Percentiles rank a stretch among this genome's conserved stretches.
phyloP scores from a whole-genome alignment of 805 yeast genomes.

The Saccharomycopsis vini region DNA sequence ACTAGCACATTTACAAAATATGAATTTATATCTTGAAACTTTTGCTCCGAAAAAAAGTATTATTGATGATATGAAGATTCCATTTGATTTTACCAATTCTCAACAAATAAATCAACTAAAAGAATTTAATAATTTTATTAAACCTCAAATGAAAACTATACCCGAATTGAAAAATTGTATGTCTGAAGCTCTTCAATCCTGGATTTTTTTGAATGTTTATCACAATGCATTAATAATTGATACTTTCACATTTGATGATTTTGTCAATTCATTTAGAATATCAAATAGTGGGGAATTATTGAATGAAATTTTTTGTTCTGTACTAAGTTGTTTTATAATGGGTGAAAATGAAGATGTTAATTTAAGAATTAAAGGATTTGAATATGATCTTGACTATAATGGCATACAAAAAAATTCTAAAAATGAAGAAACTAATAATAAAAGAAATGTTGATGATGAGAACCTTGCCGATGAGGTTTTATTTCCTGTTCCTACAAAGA shows the following conservation, averaged over 20 bases:
- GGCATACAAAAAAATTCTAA: constrained; percentile 18
- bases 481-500: constrained; percentile 15
- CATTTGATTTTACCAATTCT: constrained; percentile 1
- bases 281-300: constrained; percentile 28
- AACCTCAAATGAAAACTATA: constrained; percentile 3
- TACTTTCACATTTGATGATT: constrained; percentile 74
- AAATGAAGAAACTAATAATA: constrained; percentile 20
- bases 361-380: constrained; percentile 14
- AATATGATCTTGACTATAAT: constrained; percentile 19
- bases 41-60: constrained; percentile 15
- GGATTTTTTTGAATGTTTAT: constrained; percentile 71
- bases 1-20: constrained; percentile 12
- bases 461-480: not conserved
- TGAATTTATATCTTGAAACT: constrained; percentile 6
- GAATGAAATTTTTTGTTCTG: constrained; percentile 61
- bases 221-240: constrained; percentile 56
- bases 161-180: constrained; percentile 18
- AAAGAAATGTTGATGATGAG: constrained; percentile 20
- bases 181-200: constrained; percentile 49
- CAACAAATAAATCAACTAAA: not conserved
- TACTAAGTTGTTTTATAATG: constrained; percentile 46
- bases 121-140: constrained; percentile 10
- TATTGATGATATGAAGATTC: constrained; percentile 16
- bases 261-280: constrained; percentile 36
- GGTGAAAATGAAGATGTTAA: constrained; percentile 31